These are phyloP conservation scores for Pythium utonaiense DNA, from an alignment of 352 stramenopile species.

Conservation along the genomic window DNA sequence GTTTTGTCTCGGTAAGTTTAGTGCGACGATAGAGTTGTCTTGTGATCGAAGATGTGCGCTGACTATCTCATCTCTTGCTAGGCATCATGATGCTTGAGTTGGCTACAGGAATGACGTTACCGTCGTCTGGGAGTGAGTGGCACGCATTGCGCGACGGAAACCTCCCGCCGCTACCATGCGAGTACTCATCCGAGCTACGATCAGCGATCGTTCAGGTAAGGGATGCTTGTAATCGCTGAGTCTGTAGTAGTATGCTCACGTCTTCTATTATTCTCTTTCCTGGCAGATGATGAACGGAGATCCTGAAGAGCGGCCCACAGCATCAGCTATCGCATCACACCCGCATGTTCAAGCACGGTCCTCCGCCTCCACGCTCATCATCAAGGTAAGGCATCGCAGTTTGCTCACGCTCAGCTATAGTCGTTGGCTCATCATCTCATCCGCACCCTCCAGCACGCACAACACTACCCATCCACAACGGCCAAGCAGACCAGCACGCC, in stretches of 20 bases:
- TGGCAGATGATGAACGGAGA: conserved; percentile 66
- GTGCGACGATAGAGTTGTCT: no score
- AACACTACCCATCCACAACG: conserved; percentile 6
- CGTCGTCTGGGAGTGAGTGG: conserved; percentile 55
- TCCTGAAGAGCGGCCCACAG: conserved; percentile 37
- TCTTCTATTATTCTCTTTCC: not conserved
- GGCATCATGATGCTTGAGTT: conserved; percentile 71
- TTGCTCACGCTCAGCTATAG: not conserved
- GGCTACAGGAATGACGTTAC: conserved; percentile 35
- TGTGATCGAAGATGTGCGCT: not conserved
- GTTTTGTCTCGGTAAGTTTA: conserved; percentile 89
- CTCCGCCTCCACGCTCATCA: conserved; percentile 5
- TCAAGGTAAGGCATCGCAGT: conserved; percentile 4
- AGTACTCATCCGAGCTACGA: conserved; percentile 46
- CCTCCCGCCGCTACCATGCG: conserved; percentile 36
- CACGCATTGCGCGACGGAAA: conserved; percentile 55
- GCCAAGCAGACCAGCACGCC: conserved; percentile 11
- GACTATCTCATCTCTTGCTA: conserved; percentile 8
- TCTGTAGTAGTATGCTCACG: not conserved
- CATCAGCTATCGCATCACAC: conserved; percentile 32
- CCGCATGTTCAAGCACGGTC: conserved; percentile 22
- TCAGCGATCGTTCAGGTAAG: conserved; percentile 44
- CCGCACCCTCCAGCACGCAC: conserved; percentile 5
- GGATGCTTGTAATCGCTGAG: not conserved
- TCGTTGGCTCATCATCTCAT: not conserved